Percentiles rank a stretch among this genome's conserved stretches.
Conservation (phyloP, 2,329 filamentous ascomycete genomes). For the Beauveria pseudobassiana region DNA sequence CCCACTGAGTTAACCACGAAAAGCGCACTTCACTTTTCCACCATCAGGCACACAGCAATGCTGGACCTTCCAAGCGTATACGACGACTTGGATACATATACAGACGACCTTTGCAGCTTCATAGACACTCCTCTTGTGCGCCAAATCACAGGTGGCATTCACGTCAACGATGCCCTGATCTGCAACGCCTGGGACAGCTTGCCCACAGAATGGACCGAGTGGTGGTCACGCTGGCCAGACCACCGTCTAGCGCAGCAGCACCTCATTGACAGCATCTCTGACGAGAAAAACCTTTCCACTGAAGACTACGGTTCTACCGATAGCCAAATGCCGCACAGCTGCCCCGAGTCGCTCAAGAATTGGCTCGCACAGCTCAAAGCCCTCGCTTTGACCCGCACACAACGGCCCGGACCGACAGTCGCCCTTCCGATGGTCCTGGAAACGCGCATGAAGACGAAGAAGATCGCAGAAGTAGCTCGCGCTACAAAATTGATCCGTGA, state of each 20-base stretch:
- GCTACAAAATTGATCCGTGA: conserved; percentile 20
- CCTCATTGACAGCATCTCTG: conserved; percentile 22
- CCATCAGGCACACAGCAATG: conserved; percentile 9
- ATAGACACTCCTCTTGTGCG: conserved; percentile 21
- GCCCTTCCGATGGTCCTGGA: conserved; percentile 17
- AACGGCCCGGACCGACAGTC: conserved; percentile 13
- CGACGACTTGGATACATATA: conserved; percentile 16
- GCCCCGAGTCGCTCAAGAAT: conserved; percentile 17
- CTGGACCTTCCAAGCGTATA: conserved; percentile 14
- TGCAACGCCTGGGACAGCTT: conserved; percentile 22
- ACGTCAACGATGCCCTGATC: conserved; percentile 27
- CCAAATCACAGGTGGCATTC: conserved; percentile 26
- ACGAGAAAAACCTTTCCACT: not conserved
- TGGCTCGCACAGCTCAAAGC: conserved; percentile 20
- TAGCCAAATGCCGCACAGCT: not conserved
- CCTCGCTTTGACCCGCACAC: conserved; percentile 19
- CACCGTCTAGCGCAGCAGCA: conserved; percentile 23
- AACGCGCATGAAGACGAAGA: conserved; percentile 24
- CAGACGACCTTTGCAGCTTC: conserved; percentile 18
- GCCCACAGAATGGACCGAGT: conserved; percentile 23
- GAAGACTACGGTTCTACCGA: not conserved
- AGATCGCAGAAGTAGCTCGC: conserved; percentile 22
- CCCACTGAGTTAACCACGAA: not conserved
- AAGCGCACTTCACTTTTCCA: not conserved
- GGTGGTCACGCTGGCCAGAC: conserved; percentile 22